Base-by-base conservation (phyloP, 257 asterid genomes). In the Buddleja alternifolia region DNA sequence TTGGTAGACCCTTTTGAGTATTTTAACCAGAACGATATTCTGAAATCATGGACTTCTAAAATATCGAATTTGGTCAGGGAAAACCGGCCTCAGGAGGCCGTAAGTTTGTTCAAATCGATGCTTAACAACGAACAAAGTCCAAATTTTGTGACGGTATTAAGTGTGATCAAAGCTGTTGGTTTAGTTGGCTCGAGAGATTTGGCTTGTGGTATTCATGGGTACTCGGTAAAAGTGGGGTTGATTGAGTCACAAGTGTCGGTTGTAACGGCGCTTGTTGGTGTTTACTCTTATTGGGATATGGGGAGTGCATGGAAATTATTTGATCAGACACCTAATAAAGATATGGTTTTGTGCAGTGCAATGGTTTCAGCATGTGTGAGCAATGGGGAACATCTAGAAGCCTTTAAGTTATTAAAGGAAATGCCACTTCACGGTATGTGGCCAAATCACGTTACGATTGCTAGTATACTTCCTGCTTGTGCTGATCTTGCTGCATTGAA, bases 201-300 rank as follows among this genome's bases (percentile, higher is more conserved):
- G 80, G 79, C 52, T 6, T 19, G 46, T 54, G 81, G 65, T n/a
- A 58, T 92, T 74, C 97, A 92, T 68, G 88, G 88, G 36, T 85
- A 73, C 11, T 77, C 81, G 1, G 20, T 82, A 41, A 89, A 89
- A 67, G 42, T 70, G 79, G 92, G 96, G 11, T 74, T 79, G 53
- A 42, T 78, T 46, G 85, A 82, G 32, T 74, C 75, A 3, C 84
- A 87, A 66, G 79, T 81, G 0, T 67, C 82, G 2, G 74, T 87
- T 71, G 88, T 76, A n/a, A 87, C 95, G 1, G 92, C 87, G 1
- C 88, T 92, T 63, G 74, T 89, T 44, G 91, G 94, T 25, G 74
- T 81, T 72, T 84, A 92, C 80, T 75, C 93, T 70, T 37, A n/a
- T 66, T 85, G 80, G 86, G 90, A 85, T 67, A 75, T 80, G 84